Evolutionary conservation across 768 basidiomycete species (phyloP), one percentile per base, ranked within the genome.

Genomic region (Psilocybe tampanensis): DNA sequence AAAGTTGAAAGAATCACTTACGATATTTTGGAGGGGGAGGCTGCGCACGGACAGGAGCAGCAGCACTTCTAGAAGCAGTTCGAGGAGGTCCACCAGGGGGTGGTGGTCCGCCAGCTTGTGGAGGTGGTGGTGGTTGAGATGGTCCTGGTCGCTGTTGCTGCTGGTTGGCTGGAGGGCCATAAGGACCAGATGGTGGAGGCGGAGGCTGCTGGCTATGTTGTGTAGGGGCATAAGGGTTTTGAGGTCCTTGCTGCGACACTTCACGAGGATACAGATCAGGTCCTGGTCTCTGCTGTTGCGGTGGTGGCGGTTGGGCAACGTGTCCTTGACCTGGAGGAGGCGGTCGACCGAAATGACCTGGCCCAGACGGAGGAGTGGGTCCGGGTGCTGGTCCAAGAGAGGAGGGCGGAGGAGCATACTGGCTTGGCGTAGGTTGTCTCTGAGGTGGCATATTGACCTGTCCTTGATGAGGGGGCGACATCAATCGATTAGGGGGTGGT

Each of bases 401-500:
- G 15, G 68, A 62, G 15, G 76, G 80, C 7, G 82, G 80, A 22
- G 75, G 72, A 3, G 74, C 80, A 62, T 81, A 85, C 52, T 79
- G 84, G 44, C 78, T 76, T 7, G 80, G 80, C 24, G 78, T 76
- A 2, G 79, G 77, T 48, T 76, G 74, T 21, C 77, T 72, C 39
- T 70, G 73, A 4, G 68, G 66, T 29, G 74, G 72, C 15, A 57
- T 39, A 18, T 34, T 41, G 5, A 45, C 32, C 13, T 60, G 59
- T 1, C 70, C 72, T 33, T 78, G 78, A 12, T 78, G 78, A 12
- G 77, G 72, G 1, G 82, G 82, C 29, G 82, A 80, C 72, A 78
- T 74, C 66, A 81, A 73, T 23, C 79, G 74, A 13, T 73, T 67
- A 6, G 82, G 72, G 24, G 79, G 68, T 9, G 47, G 72, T 24